Base-by-base conservation (phyloP, 78 protist species). In the Salpingoeca rosetta region DNA sequence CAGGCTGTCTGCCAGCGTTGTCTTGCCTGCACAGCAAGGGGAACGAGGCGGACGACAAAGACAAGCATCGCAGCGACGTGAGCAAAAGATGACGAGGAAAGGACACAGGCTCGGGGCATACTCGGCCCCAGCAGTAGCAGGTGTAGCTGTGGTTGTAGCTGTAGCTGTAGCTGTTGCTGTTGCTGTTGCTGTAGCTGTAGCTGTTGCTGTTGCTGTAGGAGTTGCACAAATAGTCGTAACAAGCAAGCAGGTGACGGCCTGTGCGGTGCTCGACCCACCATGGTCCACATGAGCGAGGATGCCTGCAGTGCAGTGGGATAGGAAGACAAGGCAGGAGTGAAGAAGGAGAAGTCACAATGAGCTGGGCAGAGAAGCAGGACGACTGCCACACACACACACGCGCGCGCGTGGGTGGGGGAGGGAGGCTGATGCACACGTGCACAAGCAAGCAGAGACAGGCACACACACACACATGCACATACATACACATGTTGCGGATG, bases 251-350 rank as follows among this genome's bases (percentile, higher is more conserved):
- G 77, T 3, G 28, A 73, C 10, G 12, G 77, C 26, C 12, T 35
- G 38, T 26, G 28, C 37, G 38, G 77, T 24, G 77, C 80, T 3
- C 3, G n/a, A 27, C 82, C n/a, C 27, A 85, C 98, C 97, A 81
- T 96, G 98, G 90, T 97, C 99, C 2, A 97, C 99, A 85, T 97
- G 99, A 17, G 99, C 97, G 1, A 97, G 75, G 73, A 97, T 89
- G 80, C 97, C 94, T 28, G 95, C 72, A 80, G 93, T 94, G n/a
- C 97, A 86, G 65, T 51, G 65, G 65, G 65, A 51, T 17, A 17
- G 31, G 65, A 51, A 17, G 65, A 51, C 65, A 51, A 7, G 65
- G 17, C 31, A 51, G 7, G 65, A 51, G 65, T 7, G 65, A 17
- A 51, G 65, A 51, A 51, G 65, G 65, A 7, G 65, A 51, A n/a